Evolutionary conservation across 2,329 filamentous ascomycete genomes (phyloP).

Genomic region (Xylaria sp.): DNA sequence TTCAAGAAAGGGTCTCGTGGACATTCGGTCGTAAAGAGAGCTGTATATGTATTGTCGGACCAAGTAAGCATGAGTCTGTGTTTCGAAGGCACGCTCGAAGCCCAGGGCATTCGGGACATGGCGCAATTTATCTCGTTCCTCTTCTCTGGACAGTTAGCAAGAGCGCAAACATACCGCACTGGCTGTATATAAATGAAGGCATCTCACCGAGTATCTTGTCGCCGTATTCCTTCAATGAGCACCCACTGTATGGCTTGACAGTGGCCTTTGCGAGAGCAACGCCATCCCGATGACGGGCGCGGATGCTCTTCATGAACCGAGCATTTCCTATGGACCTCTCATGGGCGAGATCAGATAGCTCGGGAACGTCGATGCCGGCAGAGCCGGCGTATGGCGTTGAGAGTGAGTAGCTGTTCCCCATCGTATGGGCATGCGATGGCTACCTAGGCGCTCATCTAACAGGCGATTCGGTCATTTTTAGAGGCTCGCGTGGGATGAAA

Average conservation of each 20-base stretch:
- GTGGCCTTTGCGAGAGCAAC: conserved; percentile 94
- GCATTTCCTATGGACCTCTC: conserved; percentile 92
- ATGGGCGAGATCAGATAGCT: conserved; percentile 89
- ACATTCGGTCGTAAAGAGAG: conserved; percentile 95
- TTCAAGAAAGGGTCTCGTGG: conserved; percentile 94
- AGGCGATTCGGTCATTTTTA: conserved; percentile 30
- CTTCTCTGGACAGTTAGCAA: conserved; percentile 54
- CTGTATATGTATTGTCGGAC: conserved; percentile 96
- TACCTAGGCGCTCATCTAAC: conserved; percentile 40
- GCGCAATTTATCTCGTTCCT: conserved; percentile 80
- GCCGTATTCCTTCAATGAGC: conserved; percentile 83
- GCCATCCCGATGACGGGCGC: conserved; percentile 88
- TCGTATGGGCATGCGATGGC: conserved; percentile 54
- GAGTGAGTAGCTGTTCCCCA: conserved; percentile 97
- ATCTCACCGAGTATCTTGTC: conserved; percentile 76
- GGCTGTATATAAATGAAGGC: neutral
- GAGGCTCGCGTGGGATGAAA: neutral
- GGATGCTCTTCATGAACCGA: conserved; percentile 95
- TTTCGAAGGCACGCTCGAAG: conserved; percentile 92
- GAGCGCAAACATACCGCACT: neutral
- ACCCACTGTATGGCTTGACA: conserved; percentile 87
- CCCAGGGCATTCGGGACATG: conserved; percentile 90
- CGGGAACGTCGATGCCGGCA: conserved; percentile 91
- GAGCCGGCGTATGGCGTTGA: conserved; percentile 91
- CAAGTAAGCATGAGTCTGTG: conserved; percentile 88